Percentiles rank a stretch among this genome's conserved stretches.
Evolutionary conservation across 768 basidiomycete genomes (phyloP).

Genomic region (Leccinum incarnatum): DNA sequence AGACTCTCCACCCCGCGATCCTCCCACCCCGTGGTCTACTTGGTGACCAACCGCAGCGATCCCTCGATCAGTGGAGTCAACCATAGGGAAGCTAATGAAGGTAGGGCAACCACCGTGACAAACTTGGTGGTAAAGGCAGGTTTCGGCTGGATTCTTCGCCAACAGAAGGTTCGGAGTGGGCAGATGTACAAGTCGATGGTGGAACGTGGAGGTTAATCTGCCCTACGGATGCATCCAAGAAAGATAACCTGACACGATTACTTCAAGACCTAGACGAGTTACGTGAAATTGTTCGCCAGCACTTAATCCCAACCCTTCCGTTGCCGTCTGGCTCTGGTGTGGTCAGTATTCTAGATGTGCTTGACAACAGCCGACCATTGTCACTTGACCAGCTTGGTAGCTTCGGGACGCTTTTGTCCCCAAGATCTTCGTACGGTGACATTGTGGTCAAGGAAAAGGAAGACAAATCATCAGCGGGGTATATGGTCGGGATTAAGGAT

Average conservation of each 20-base stretch:
- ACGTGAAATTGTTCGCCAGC: conserved; percentile 66
- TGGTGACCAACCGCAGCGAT: conserved; percentile 80
- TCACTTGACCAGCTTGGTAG: conserved; percentile 65
- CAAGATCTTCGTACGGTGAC: conserved; percentile 69
- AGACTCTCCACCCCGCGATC: conserved; percentile 61
- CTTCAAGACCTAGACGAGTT: conserved; percentile 55
- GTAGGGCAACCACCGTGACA: conserved; percentile 87
- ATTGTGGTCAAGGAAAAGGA: conserved; percentile 66
- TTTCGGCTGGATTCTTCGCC: conserved; percentile 80
- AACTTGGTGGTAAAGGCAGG: conserved; percentile 81
- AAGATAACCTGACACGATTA: conserved; percentile 74
- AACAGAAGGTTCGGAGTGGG: conserved; percentile 68
- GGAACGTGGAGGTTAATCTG: conserved; percentile 86
- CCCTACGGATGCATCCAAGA: conserved; percentile 90
- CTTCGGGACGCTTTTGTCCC: conserved; percentile 76
- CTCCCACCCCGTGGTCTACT: conserved; percentile 82
- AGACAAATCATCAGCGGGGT: conserved; percentile 40
- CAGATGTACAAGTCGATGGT: conserved; percentile 35
- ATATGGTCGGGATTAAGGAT: conserved; percentile 72
- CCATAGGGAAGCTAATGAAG: conserved; percentile 83
- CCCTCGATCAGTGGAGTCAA: conserved; percentile 60
- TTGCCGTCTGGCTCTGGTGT: conserved; percentile 19
- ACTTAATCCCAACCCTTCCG: conserved; percentile 57
- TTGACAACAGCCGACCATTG: conserved; percentile 73
- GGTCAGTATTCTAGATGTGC: conserved; percentile 30